Base-by-base conservation (phyloP, 192 early-diverging fungal species). In the Umbelopsis sp. region DNA sequence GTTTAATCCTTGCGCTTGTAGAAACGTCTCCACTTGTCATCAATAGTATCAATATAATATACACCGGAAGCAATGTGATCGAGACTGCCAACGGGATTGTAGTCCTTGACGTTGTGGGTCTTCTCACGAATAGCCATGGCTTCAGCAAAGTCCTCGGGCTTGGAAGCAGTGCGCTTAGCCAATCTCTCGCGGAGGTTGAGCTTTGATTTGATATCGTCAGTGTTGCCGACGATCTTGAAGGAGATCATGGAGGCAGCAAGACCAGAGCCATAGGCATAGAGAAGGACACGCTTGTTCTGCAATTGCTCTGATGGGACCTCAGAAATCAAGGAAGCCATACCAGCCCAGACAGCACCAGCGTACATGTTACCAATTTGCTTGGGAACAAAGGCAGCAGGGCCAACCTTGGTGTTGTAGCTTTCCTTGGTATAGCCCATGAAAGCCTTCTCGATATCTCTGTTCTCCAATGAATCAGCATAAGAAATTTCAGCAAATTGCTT, bases 221-320 rank as follows among this genome's bases (percentile, higher is more conserved):
- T 91, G 49, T 89, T 84, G 25, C 79, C 82, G 49, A 82, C 83
- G 33, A 98, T 90, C 74, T 90, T 90, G 79, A 97, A 82, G 30
- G 96, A 97, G 80, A 96, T 95, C 86, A 97, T 91, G 66, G 96
- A 93, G 44, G 96, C 89, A 58, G 98, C 91, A 44, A 96, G 92
- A 46, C 98, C 98, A 6, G 95, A 97, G 64, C 98, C 98, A 77
- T 98, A 99, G 9, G 98, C 97, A 80, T 95, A 99, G 67, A 97
- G 37, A 27, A 86, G 85, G 27, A 99, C 78, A 55, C 95, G 92
- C 81, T 97, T 98, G 84, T 90, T 85, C 47, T 81, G 77, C 50
- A 97, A 84, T 65, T 91, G 72, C 46, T 87, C 89, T 30, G 85
- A 82, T 27, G 92, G 74, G 6, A 90, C 84, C 55, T 88, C 84